A percentile compares a stretch with the other conserved stretches of the same genome.
These are phyloP conservation scores for Protostelium mycophagum DNA, from an alignment of 78 protist species.

Conservation along the genomic window DNA sequence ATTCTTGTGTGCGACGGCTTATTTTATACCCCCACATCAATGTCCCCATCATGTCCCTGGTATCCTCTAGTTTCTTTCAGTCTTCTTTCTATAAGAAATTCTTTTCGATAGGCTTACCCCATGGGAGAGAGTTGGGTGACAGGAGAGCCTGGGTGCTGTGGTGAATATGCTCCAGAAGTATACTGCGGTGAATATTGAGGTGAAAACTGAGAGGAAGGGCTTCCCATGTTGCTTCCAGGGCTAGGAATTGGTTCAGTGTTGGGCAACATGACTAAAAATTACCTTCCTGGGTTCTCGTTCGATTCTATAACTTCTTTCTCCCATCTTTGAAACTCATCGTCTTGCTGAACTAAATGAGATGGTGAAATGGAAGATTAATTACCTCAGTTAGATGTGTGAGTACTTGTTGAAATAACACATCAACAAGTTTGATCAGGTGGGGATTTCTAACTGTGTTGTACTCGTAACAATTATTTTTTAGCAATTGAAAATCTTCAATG, in stretches of 20 bases:
- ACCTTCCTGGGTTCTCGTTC: not conserved
- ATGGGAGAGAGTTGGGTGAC: too few relatives aligned
- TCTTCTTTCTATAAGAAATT: too few relatives aligned
- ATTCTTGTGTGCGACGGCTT: too few relatives aligned
- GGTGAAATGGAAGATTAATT: not conserved
- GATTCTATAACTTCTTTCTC: not conserved
- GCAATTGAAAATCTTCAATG: conserved; percentile 36
- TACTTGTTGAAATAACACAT: too few relatives aligned
- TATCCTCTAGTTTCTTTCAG: too few relatives aligned
- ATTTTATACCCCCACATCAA: too few relatives aligned
- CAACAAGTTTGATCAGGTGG: not conserved
- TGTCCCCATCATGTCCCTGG: too few relatives aligned
- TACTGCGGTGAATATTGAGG: not conserved
- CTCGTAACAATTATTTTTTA: conserved; percentile 28
- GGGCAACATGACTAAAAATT: too few relatives aligned
- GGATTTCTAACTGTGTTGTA: conserved; percentile 33
- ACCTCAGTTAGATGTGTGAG: not conserved
- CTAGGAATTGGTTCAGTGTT: not conserved
- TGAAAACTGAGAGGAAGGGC: not conserved
- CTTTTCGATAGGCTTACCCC: too few relatives aligned
- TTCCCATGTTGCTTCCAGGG: not conserved
- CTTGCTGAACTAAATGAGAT: not conserved
- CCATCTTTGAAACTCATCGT: not conserved
- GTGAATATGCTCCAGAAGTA: too few relatives aligned
- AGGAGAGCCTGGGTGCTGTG: too few relatives aligned